Percentiles rank a stretch among this genome's conserved stretches.
Conservation (phyloP, 129 eudicot species). For the Tanacetum coccineum region DNA sequence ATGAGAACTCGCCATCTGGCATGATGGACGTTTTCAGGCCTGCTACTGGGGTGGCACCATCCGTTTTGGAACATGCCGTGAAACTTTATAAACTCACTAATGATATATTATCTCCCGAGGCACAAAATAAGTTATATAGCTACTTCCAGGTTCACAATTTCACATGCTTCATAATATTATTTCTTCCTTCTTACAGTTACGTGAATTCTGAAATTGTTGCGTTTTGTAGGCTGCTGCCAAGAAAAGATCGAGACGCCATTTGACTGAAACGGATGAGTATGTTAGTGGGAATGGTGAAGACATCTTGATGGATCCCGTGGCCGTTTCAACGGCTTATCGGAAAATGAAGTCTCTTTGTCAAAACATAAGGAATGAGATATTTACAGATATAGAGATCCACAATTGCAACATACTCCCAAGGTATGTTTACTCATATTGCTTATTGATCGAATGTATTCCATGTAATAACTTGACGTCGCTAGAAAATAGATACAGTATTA, state of each 20-base stretch:
- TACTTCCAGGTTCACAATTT: conserved; percentile 57
- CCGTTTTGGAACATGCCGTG: conserved; percentile 67
- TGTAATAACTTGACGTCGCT: too few species aligned
- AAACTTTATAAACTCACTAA: conserved; percentile 70
- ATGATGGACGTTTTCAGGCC: conserved; percentile 64
- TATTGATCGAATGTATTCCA: too few species aligned
- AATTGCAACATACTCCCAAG: conserved; percentile 81
- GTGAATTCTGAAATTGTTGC: not conserved
- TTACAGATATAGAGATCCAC: conserved; percentile 78
- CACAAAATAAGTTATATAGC: conserved; percentile 64
- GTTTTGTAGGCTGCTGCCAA: conserved; percentile 69
- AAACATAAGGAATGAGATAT: conserved; percentile 68
- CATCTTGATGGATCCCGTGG: conserved; percentile 52
- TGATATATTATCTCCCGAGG: conserved; percentile 77
- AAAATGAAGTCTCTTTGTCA: conserved; percentile 71
- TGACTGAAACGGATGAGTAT: conserved; percentile 75
- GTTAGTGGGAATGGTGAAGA: conserved; percentile 63
- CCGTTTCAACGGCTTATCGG: conserved; percentile 62
- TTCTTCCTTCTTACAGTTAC: not conserved
- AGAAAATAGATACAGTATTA: too few species aligned
- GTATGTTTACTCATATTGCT: conserved; percentile 22
- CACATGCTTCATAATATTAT: not conserved
- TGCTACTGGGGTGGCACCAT: conserved; percentile 60
- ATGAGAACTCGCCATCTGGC: conserved; percentile 68
- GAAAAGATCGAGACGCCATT: conserved; percentile 75